Evolutionary conservation across 2,329 filamentous ascomycete species (phyloP).

Genomic region (Sporothrix inflata): DNA sequence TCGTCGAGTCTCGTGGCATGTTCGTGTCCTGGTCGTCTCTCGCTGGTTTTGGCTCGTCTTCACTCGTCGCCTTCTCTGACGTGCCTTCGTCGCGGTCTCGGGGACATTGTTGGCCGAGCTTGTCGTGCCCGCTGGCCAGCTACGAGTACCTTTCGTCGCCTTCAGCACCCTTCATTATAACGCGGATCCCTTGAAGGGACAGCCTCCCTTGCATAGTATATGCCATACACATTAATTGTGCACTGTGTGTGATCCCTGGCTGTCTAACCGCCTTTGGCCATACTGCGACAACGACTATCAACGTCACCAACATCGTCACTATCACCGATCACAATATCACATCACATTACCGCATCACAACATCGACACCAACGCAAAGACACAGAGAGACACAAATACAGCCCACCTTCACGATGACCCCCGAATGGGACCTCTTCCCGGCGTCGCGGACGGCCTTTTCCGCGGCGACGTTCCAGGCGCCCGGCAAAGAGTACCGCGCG

Average conservation of each 20-base stretch:
- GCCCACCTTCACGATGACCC: background rate
- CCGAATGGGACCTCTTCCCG: conserved; percentile 1
- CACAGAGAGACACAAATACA: background rate
- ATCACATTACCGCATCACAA: too few relatives aligned
- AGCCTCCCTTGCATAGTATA: background rate
- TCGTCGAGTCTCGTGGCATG: background rate
- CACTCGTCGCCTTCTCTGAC: too few relatives aligned
- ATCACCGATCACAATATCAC: too few relatives aligned
- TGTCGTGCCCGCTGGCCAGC: background rate
- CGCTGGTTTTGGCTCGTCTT: too few relatives aligned
- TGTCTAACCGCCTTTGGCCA: background rate
- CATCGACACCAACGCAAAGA: background rate
- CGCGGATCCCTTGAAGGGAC: background rate
- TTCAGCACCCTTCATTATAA: background rate
- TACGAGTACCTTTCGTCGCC: background rate
- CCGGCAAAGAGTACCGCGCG: conserved; percentile 12
- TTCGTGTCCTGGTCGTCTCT: background rate
- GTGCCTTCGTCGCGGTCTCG: background rate
- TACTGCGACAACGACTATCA: background rate
- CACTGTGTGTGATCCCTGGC: background rate
- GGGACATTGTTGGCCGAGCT: background rate
- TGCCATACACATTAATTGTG: background rate
- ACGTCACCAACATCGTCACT: background rate
- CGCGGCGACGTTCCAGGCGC: background rate
- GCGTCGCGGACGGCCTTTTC: conserved; percentile 11